A percentile compares a stretch with the other conserved stretches of the same genome.
These are phyloP conservation scores for Tulasnella sp. DNA, from an alignment of 768 basidiomycete species.

Conservation along the genomic window DNA sequence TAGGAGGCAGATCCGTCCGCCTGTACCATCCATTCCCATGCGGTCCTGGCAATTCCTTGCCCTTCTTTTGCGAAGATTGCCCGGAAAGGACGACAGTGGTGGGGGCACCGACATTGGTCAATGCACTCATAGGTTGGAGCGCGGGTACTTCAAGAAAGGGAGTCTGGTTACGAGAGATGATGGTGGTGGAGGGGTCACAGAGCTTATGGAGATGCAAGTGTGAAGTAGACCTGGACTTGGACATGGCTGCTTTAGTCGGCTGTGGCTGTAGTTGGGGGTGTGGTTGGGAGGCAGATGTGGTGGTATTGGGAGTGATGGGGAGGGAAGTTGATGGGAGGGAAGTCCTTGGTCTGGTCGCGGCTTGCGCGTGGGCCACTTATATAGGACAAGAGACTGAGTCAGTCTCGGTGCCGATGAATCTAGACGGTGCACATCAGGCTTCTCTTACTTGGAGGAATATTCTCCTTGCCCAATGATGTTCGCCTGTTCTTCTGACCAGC, in stretches of 20 bases:
- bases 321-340: neutral
- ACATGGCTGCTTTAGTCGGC: neutral
- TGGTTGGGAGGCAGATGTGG: neutral
- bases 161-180: neutral
- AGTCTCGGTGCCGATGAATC: too few species aligned
- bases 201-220: neutral
- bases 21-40: constrained; percentile 12
- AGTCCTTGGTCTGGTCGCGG: neutral
- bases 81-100: neutral
- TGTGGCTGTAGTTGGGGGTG: neutral
- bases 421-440: too few species aligned
- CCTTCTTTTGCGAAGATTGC: neutral
- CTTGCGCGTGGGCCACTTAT: too few species aligned
- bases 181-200: neutral
- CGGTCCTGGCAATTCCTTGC: neutral
- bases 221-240: constrained; percentile 1
- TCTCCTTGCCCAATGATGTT: neutral
- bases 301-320: neutral
- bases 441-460: neutral
- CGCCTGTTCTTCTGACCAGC: neutral
- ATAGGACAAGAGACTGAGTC: too few species aligned
- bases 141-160: constrained; percentile 6
- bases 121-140: constrained; percentile 1
- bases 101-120: neutral
- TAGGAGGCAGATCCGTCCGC: constrained; percentile 1